A percentile compares a stretch with the other conserved stretches of the same genome.
phyloP scores from a whole-genome alignment of 2,329 filamentous ascomycete genomes.

The Karstenula rhodostoma region DNA sequence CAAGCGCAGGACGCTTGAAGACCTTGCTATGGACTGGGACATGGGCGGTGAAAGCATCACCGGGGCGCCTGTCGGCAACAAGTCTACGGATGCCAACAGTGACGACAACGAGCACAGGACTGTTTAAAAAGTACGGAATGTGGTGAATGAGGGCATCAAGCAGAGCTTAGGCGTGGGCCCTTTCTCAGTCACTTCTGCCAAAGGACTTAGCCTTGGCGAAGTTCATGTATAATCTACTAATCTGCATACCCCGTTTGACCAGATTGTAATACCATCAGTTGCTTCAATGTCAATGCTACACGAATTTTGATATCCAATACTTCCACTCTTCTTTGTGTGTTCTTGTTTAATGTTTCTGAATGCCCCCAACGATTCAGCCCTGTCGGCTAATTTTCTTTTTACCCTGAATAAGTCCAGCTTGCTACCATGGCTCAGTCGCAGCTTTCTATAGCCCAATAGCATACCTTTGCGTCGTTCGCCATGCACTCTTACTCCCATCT shows the following conservation, averaged over 20 bases:
- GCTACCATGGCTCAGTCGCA: too few species aligned
- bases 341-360: too few species aligned
- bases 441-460: too few species aligned
- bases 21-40: slow-evolving; percentile 60
- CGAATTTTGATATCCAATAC: background rate
- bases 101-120: slow-evolving; percentile 24
- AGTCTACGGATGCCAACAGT: slow-evolving; percentile 30
- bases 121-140: background rate
- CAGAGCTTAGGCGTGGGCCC: slow-evolving; percentile 4
- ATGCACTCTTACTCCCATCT: too few species aligned
- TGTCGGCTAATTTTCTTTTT: too few species aligned
- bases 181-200: background rate
- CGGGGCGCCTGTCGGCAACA: slow-evolving; percentile 29
- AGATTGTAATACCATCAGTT: slow-evolving; percentile 8
- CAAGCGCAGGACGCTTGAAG: slow-evolving; percentile 77
- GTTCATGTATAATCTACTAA: background rate
- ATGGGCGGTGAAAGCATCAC: slow-evolving; percentile 46
- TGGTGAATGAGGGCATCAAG: background rate
- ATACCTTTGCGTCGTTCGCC: too few species aligned
- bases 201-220: background rate
- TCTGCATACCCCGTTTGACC: slow-evolving; percentile 6
- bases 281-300: slow-evolving; percentile 1
- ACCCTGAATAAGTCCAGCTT: too few species aligned
- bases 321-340: too few species aligned
- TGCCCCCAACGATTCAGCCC: too few species aligned